Evolutionary conservation across 768 basidiomycete species (phyloP), one percentile per base, ranked within the genome.

Genomic region (Lactifluus subvellereus): DNA sequence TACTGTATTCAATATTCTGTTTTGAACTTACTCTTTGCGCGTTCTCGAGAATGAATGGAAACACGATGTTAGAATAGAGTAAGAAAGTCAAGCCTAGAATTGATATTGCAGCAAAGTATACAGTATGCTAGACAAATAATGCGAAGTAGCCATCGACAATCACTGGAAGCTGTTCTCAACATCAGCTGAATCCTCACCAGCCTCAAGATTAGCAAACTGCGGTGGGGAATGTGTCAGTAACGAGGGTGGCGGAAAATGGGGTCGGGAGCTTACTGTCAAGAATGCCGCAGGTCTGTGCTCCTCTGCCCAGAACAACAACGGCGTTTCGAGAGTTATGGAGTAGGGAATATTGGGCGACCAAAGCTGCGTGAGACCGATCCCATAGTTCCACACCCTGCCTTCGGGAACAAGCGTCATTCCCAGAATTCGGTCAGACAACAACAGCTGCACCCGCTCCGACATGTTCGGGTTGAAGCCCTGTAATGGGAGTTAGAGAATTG

Each of bases 381-480:
- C 93, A 71, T 97, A 98, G 74, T 97, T 97, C 97, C 97, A 98
- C 38, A 97, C 86, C 59, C 86, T 86, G 67, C 96, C 97, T 73
- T 90, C 94, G 1, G 91, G 94, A 18, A 96, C 93, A 8, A 98
- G 78, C 0, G 94, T 96, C 86, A 95, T 94, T 27, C 95, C 97
- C 16, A 98, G 82, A 67, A 99, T 87, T 66, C 96, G 89, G 72
- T 99, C 97, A 18, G 95, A 98, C 27, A 98, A 78, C 61, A 98
- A 79, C 37, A 98, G 80, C 74, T 93, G 91, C 27, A 97, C 94
- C 27, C 94, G 87, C 73, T 96, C 95, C 1, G 94, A 96, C 96
- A 98, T 98, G 68, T 91, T 91, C n/a, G 94, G 92, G 75, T 96
- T 98, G 79, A 96, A 99, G 47, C 96, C 94, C 78, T 86, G 69